Conservation (phyloP, 352 stramenopile species). For the Globisporangium nunn region DNA sequence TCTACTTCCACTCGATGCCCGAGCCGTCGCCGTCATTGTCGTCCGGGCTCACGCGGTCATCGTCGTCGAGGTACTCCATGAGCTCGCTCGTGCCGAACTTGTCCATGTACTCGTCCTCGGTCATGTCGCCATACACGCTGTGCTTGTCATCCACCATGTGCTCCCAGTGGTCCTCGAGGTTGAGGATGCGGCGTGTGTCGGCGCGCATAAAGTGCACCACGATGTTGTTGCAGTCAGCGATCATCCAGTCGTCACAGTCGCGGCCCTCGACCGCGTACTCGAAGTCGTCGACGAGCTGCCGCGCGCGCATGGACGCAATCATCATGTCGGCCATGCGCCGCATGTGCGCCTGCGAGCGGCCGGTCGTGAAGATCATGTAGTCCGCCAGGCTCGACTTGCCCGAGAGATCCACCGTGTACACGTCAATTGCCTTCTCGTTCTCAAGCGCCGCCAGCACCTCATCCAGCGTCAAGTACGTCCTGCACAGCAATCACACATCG, state of each 20-base stretch:
- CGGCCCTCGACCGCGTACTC: constrained; percentile 81
- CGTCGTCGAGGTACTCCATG: constrained; percentile 72
- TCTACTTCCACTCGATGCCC: constrained; percentile 60
- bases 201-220: constrained; percentile 85
- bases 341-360: constrained; percentile 79
- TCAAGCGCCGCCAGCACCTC: constrained; percentile 61
- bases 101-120: constrained; percentile 84
- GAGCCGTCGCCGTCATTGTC: constrained; percentile 23
- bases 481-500: constrained; percentile 3
- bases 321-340: constrained; percentile 84
- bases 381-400: constrained; percentile 80
- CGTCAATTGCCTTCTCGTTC: constrained; percentile 67
- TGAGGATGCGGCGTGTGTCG: constrained; percentile 67
- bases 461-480: constrained; percentile 66
- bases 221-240: constrained; percentile 87
- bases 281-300: constrained; percentile 62
- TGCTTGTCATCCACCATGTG: constrained; percentile 84
- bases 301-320: constrained; percentile 77
- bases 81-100: constrained; percentile 81
- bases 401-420: constrained; percentile 67
- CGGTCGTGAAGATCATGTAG: constrained; percentile 88
- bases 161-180: constrained; percentile 76
- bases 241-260: constrained; percentile 91
- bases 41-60: constrained; percentile 35
- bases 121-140: constrained; percentile 72